These are phyloP conservation scores for Dioscorea cayenensis DNA, from an alignment of 116 monocot genomes.

Conservation along the genomic window DNA sequence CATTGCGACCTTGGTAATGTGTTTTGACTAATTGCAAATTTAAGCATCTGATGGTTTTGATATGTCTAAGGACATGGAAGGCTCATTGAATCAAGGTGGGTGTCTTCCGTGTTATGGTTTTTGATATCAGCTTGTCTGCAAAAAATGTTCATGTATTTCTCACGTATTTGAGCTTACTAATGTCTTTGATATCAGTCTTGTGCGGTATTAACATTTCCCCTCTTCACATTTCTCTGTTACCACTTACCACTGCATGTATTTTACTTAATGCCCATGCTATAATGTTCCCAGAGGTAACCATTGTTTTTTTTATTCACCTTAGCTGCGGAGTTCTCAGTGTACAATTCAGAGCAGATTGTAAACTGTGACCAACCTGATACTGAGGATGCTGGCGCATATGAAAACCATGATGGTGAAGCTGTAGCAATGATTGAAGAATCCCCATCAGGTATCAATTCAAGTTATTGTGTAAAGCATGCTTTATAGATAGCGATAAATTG, in stretches of 20 bases:
- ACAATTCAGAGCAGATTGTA: constrained; percentile 25
- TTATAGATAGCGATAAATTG: not conserved
- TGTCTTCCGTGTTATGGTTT: too few species aligned
- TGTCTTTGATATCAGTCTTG: too few species aligned
- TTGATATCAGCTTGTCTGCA: too few species aligned
- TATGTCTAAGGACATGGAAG: too few species aligned
- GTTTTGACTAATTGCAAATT: too few species aligned
- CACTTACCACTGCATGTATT: not conserved
- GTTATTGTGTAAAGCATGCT: too few species aligned
- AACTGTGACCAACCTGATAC: constrained; percentile 45
- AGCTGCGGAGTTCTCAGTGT: constrained; percentile 37
- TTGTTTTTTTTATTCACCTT: not conserved
- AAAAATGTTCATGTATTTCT: too few species aligned
- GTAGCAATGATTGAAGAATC: constrained; percentile 69
- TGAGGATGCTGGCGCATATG: constrained; percentile 39
- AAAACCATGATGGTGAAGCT: constrained; percentile 53
- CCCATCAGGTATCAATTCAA: constrained; percentile 34
- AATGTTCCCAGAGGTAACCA: not conserved
- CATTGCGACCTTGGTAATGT: too few species aligned
- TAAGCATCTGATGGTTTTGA: too few species aligned
- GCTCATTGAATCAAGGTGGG: too few species aligned
- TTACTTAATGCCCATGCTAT: not conserved
- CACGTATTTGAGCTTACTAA: too few species aligned
- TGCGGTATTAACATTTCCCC: too few species aligned
- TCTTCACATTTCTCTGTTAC: not conserved